These are phyloP conservation scores for Pontederia paniculata DNA, from an alignment of 176 grass and related monocot species.

Conservation along the genomic window DNA sequence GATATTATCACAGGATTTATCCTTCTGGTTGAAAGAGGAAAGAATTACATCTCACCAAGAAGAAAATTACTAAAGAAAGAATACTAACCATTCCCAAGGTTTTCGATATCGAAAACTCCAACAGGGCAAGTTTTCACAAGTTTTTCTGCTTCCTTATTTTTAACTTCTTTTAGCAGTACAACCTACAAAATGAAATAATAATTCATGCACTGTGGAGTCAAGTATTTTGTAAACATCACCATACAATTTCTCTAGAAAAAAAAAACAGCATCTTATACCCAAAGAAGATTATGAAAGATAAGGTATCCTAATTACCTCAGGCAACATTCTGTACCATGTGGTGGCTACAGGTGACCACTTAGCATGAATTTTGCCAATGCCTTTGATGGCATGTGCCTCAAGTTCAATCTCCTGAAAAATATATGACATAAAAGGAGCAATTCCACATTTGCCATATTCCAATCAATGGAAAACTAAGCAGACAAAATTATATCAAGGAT, in stretches of 20 bases:
- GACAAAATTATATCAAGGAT: too few relatives aligned
- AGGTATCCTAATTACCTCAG: conserved; percentile 44
- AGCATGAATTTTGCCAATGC: conserved; percentile 78
- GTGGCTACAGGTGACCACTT: conserved; percentile 98
- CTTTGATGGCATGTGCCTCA: conserved; percentile 84
- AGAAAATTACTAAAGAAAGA: conserved; percentile 7
- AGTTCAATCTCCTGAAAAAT: conserved; percentile 66
- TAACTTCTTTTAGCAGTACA: conserved; percentile 46
- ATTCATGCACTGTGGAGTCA: too few relatives aligned
- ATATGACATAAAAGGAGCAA: background rate
- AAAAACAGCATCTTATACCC: conserved; percentile 14
- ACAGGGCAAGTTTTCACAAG: conserved; percentile 61
- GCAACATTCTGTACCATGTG: conserved; percentile 92
- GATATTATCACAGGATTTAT: background rate
- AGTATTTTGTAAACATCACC: background rate
- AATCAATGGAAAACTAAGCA: too few relatives aligned
- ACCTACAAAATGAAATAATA: conserved; percentile 28
- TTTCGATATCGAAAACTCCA: conserved; percentile 95
- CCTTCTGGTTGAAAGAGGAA: background rate
- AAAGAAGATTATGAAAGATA: background rate
- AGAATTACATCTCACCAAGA: background rate
- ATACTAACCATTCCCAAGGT: conserved; percentile 55
- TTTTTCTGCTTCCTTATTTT: conserved; percentile 44
- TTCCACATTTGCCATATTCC: too few relatives aligned
- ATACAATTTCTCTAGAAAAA: background rate